phyloP scores from a whole-genome alignment of 148 eudicot species.

The Cornus suecica region DNA sequence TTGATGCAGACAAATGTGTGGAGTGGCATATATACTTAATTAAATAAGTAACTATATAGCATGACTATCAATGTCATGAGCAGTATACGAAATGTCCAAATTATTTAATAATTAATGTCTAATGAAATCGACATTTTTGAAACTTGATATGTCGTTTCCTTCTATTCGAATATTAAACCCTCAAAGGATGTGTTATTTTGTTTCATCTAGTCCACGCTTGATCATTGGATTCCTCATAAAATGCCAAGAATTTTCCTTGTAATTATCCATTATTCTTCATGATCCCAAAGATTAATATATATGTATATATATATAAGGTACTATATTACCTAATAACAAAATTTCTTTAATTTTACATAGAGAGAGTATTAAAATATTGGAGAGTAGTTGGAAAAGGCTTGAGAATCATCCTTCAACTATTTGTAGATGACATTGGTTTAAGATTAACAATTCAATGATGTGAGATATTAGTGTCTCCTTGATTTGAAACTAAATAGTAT shows the following conservation, averaged over 20 bases:
- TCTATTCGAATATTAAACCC: conserved; percentile 22
- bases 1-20: conserved; percentile 19
- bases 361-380: not conserved
- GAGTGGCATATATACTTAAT: not conserved
- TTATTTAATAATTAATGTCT: not conserved
- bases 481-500: too few species aligned
- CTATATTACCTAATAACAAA: too few species aligned
- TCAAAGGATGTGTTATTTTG: conserved; percentile 30
- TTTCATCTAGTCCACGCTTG: conserved; percentile 33
- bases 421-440: too few species aligned
- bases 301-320: too few species aligned
- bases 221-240: conserved; percentile 37
- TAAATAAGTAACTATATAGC: not conserved
- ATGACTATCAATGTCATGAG: conserved; percentile 19
- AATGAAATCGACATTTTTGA: conserved; percentile 18
- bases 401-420: not conserved
- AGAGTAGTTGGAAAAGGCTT: not conserved
- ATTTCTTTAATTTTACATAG: not conserved
- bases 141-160: conserved; percentile 32
- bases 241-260: conserved; percentile 21
- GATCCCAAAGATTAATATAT: conserved; percentile 19
- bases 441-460: too few species aligned
- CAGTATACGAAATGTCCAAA: not conserved
- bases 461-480: too few species aligned
- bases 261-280: conserved; percentile 13